Evolutionary conservation across 176 grass and related monocot species (phyloP).

Genomic region (Avena sativa): DNA sequence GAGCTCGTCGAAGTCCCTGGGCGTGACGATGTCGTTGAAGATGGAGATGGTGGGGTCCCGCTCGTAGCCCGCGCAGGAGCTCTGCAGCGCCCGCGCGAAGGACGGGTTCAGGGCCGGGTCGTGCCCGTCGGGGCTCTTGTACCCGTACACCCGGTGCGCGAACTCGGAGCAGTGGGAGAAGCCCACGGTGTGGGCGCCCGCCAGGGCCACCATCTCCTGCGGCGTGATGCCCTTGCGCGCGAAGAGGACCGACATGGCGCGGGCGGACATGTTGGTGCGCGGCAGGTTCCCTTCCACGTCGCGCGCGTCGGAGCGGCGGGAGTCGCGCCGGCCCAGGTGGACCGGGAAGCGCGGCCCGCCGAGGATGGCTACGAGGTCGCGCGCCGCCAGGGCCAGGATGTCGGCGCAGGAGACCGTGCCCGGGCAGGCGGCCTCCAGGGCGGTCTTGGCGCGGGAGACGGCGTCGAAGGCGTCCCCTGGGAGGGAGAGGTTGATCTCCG

Average conservation of each 20-base stretch:
- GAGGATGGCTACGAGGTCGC: slow-evolving; percentile 66
- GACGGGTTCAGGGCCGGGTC: slow-evolving; percentile 73
- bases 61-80: slow-evolving; percentile 71
- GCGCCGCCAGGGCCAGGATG: slow-evolving; percentile 69
- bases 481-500: slow-evolving; percentile 91
- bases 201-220: slow-evolving; percentile 88
- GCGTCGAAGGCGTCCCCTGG: slow-evolving; percentile 90
- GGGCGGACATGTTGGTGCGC: slow-evolving; percentile 75
- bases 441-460: slow-evolving; percentile 70
- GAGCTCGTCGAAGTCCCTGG: slow-evolving; percentile 71
- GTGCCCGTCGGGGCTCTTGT: slow-evolving; percentile 29
- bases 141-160: slow-evolving; percentile 68
- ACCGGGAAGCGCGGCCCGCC: slow-evolving; percentile 75
- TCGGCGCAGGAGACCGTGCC: slow-evolving; percentile 84
- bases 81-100: slow-evolving; percentile 71
- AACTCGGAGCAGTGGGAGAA: slow-evolving; percentile 99
- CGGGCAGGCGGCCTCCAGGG: slow-evolving; percentile 69
- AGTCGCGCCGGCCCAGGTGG: slow-evolving; percentile 70
- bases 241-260: slow-evolving; percentile 66
- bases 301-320: slow-evolving; percentile 49
- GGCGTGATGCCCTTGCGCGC: slow-evolving; percentile 55
- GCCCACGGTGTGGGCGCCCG: slow-evolving; percentile 83
- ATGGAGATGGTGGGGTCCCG: slow-evolving; percentile 74
- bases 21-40: slow-evolving; percentile 93
- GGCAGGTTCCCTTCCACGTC: slow-evolving; percentile 68